Conservation (phyloP, 164 flowering plant species). For the Akebia trifoliata region DNA sequence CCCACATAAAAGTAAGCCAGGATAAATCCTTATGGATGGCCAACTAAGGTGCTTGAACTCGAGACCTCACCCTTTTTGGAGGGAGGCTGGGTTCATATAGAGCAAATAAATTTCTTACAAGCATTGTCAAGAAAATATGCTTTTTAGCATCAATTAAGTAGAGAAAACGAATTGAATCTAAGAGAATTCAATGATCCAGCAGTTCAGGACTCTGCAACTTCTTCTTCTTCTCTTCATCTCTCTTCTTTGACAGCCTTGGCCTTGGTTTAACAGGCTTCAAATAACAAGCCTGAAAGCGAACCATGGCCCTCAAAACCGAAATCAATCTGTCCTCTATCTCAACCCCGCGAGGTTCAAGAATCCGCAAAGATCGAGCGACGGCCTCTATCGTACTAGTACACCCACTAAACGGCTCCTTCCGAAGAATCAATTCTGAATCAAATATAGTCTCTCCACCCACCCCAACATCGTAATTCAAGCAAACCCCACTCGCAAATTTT, state of each 20-base stretch:
- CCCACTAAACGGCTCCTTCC: slow-evolving; percentile 89
- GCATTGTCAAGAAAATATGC: no score
- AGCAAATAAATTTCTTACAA: no score
- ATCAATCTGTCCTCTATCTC: slow-evolving; percentile 55
- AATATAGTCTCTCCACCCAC: slow-evolving; percentile 63
- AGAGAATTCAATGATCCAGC: no score
- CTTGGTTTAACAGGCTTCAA: slow-evolving; percentile 68
- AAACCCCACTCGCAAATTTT: slow-evolving; percentile 59
- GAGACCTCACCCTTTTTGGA: no score
- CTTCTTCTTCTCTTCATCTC: slow-evolving; percentile 15
- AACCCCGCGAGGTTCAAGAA: slow-evolving; percentile 55
- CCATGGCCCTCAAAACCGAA: slow-evolving; percentile 67
- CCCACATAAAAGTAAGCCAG: no score
- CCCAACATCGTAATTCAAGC: slow-evolving; percentile 48
- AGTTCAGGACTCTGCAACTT: no score
- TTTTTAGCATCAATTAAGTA: no score
- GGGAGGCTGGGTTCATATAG: no score
- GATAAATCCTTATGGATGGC: no score
- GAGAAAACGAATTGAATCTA: no score
- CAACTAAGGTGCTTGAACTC: no score
- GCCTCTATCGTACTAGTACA: slow-evolving; percentile 94
- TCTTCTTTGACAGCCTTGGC: slow-evolving; percentile 48
- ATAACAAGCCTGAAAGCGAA: slow-evolving; percentile 54
- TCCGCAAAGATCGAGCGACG: slow-evolving; percentile 64
- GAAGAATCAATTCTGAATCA: slow-evolving; percentile 64